Conservation (phyloP, 148 eudicot species). For the Rhododendron williamsianum region DNA sequence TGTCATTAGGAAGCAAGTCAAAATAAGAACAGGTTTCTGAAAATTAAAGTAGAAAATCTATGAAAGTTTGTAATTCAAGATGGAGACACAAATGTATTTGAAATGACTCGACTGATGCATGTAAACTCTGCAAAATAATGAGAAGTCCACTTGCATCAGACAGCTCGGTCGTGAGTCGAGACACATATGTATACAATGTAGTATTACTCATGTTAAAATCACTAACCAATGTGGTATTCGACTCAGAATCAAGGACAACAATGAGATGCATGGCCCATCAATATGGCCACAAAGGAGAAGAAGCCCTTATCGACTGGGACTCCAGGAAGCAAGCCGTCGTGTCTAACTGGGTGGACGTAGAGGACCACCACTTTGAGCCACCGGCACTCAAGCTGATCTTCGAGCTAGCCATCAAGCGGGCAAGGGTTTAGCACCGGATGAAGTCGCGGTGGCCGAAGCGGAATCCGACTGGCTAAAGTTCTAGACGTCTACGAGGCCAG, state of each 20-base stretch:
- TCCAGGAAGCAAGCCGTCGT: constrained; percentile 20
- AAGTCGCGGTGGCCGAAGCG: constrained; percentile 1
- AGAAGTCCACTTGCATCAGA: not conserved
- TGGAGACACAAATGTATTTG: no score
- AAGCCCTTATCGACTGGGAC: constrained; percentile 21
- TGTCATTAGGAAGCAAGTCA: not conserved
- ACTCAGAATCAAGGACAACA: constrained; percentile 38
- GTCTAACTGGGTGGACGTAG: constrained; percentile 36
- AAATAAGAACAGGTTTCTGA: not conserved
- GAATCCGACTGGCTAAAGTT: constrained; percentile 15
- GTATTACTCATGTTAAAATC: not conserved
- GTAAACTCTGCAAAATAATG: not conserved
- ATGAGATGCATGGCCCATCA: constrained; percentile 24
- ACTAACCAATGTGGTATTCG: not conserved
- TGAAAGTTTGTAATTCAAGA: no score
- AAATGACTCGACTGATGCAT: not conserved
- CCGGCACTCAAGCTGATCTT: constrained; percentile 6
- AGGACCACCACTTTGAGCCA: constrained; percentile 28
- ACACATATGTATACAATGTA: no score
- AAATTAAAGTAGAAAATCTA: not conserved
- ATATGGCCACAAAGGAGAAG: constrained; percentile 14
- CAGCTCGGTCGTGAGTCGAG: no score
- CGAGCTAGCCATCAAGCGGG: constrained; percentile 8
- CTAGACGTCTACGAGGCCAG: constrained; percentile 30
- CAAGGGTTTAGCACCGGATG: not conserved